A percentile compares a stretch with the other conserved stretches of the same genome.
Conservation (phyloP, 2,329 filamentous ascomycete species). For the Phyllosticta citrichinensis region DNA sequence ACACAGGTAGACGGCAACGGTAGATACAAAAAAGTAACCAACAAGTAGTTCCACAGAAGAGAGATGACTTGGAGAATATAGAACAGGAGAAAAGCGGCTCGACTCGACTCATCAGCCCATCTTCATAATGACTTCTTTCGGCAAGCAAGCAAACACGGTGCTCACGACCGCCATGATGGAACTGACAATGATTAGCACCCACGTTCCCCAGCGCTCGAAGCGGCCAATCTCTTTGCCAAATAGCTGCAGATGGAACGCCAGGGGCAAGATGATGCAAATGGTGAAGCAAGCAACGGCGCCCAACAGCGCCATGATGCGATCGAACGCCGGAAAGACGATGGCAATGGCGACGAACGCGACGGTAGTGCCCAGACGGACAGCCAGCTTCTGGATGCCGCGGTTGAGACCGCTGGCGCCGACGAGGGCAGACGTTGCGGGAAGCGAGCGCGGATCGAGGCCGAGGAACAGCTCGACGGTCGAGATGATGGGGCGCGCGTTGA, state of each 20-base stretch:
- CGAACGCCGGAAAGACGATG: slow-evolving; percentile 66
- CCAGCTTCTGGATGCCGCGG: slow-evolving; percentile 48
- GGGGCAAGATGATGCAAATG: slow-evolving; percentile 83
- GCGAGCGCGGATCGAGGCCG: slow-evolving; percentile 54
- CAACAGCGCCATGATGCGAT: slow-evolving; percentile 84
- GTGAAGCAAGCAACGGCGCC: slow-evolving; percentile 86
- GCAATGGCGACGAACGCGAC: slow-evolving; percentile 68
- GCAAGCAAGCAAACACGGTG: slow-evolving; percentile 81
- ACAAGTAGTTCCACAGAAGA: neutral
- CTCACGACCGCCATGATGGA: slow-evolving; percentile 61
- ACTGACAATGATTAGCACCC: slow-evolving; percentile 59
- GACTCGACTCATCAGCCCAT: neutral
- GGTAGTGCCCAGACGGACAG: slow-evolving; percentile 56
- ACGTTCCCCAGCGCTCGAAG: slow-evolving; percentile 57
- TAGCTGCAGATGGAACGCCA: slow-evolving; percentile 83
- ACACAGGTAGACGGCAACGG: neutral
- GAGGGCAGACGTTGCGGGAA: slow-evolving; percentile 40
- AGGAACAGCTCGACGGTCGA: slow-evolving; percentile 72
- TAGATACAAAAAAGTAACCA: neutral
- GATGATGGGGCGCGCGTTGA: slow-evolving; percentile 76
- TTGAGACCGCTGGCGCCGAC: slow-evolving; percentile 47
- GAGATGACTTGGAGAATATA: neutral
- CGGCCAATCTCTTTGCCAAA: slow-evolving; percentile 62
- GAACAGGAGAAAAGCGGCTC: neutral
- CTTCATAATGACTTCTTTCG: slow-evolving; percentile 53